These are phyloP conservation scores for Podospora comata DNA, from an alignment of 495 filamentous ascomycete species.

Conservation along the genomic window DNA sequence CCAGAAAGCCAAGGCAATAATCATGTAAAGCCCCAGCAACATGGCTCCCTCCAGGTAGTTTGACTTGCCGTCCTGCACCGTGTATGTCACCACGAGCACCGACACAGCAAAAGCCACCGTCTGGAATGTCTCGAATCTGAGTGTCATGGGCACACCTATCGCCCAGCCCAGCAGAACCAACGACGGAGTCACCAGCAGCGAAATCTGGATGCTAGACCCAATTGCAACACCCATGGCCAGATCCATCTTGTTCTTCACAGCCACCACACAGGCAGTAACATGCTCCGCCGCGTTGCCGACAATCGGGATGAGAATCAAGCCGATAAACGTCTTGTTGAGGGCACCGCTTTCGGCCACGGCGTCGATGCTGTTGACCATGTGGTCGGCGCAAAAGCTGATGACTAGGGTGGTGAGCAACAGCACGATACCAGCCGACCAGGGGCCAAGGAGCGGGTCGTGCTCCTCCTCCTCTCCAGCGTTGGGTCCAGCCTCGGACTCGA, in stretches of 20 bases:
- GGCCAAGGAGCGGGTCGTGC: conserved; percentile 60
- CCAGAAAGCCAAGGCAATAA: conserved; percentile 86
- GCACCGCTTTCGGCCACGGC: conserved; percentile 74
- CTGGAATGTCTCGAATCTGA: conserved; percentile 87
- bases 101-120: conserved; percentile 90
- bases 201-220: conserved; percentile 91
- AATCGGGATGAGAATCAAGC: conserved; percentile 91
- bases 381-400: conserved; percentile 91
- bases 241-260: conserved; percentile 96
- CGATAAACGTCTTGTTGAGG: conserved; percentile 95
- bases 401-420: conserved; percentile 74
- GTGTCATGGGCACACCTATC: conserved; percentile 76
- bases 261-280: conserved; percentile 89
- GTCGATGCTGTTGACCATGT: conserved; percentile 90
- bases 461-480: conserved; percentile 36
- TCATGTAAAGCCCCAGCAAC: conserved; percentile 64
- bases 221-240: conserved; percentile 92
- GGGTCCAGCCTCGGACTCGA: conserved; percentile 60
- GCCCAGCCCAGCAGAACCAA: conserved; percentile 87
- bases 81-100: conserved; percentile 86
- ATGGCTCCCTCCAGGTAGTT: conserved; percentile 95
- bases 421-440: conserved; percentile 67
- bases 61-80: conserved; percentile 89
- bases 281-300: conserved; percentile 98
- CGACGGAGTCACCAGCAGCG: conserved; percentile 85